These are phyloP conservation scores for Claviceps paspali DNA, from an alignment of 2,329 filamentous ascomycete species.

Conservation along the genomic window DNA sequence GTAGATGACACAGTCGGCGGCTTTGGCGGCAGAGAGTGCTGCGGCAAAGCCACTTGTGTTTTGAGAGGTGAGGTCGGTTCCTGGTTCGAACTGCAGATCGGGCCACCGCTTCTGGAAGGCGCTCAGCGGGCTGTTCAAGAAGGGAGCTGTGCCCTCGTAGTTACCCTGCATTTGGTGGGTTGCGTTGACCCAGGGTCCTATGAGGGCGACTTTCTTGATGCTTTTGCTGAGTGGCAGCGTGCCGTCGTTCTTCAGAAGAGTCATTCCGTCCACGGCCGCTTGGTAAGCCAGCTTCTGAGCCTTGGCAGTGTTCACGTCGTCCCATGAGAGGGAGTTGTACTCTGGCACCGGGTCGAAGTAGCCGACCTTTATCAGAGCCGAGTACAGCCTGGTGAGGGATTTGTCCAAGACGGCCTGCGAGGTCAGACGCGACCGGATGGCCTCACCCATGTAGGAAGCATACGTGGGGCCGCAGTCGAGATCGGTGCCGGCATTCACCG, in stretches of 20 bases:
- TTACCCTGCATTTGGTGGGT: slow-evolving; percentile 18
- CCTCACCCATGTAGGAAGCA: slow-evolving; percentile 12
- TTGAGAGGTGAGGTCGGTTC: background rate
- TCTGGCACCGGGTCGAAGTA: slow-evolving; percentile 37
- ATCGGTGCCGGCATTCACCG: slow-evolving; percentile 19
- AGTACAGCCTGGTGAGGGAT: slow-evolving; percentile 28
- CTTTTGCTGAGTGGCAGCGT: slow-evolving; percentile 27
- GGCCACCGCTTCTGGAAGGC: slow-evolving; percentile 1
- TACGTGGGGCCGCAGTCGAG: slow-evolving; percentile 9
- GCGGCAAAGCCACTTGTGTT: background rate
- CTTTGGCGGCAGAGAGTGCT: background rate
- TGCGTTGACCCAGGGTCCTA: slow-evolving; percentile 23
- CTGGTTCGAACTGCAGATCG: background rate
- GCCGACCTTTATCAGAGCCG: slow-evolving; percentile 37
- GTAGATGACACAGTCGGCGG: slow-evolving; percentile 33
- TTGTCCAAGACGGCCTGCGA: slow-evolving; percentile 4
- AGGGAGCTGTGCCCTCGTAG: slow-evolving; percentile 12
- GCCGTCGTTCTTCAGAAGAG: slow-evolving; percentile 39
- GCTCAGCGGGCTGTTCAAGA: slow-evolving; percentile 7
- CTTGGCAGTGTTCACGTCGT: slow-evolving; percentile 37
- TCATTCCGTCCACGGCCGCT: slow-evolving; percentile 32
- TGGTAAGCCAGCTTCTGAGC: slow-evolving; percentile 39
- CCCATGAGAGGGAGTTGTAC: slow-evolving; percentile 38
- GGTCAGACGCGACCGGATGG: slow-evolving; percentile 17
- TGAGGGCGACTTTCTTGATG: slow-evolving; percentile 11